Conservation (phyloP, 129 eudicot species). For the Smallanthus sonchifolius region DNA sequence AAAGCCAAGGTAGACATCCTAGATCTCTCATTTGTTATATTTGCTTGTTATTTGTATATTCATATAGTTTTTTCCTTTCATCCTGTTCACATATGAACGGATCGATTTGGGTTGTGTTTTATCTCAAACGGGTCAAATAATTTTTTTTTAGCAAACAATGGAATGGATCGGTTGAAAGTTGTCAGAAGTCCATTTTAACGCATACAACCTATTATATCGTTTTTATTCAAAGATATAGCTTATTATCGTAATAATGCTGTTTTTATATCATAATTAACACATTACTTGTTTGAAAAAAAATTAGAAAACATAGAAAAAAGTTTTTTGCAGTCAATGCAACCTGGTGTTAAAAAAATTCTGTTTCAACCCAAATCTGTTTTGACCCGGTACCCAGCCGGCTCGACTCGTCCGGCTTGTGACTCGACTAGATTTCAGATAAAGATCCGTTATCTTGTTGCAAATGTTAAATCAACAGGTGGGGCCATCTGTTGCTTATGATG, state of each 20-base stretch:
- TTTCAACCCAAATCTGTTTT: not conserved
- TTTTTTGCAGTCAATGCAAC: not conserved
- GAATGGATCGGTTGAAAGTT: not conserved
- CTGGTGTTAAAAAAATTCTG: not conserved
- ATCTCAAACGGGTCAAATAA: not conserved
- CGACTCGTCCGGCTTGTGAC: not conserved
- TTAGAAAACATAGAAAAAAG: not conserved
- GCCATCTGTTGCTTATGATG: constrained; percentile 93
- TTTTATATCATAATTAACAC: not conserved
- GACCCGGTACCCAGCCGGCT: not conserved
- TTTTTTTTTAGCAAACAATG: not conserved
- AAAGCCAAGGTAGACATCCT: constrained; percentile 64
- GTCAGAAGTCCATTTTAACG: not conserved
- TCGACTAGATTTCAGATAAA: not conserved
- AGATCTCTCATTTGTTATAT: not conserved
- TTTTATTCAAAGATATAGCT: not conserved
- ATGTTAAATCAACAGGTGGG: constrained; percentile 54
- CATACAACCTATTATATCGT: not conserved
- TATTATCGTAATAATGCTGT: not conserved
- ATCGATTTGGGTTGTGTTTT: not conserved
- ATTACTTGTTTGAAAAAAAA: not conserved
- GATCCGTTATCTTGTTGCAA: not conserved
- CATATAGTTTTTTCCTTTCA: not conserved
- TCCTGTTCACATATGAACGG: not conserved
- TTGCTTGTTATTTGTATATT: not conserved